phyloP scores from a whole-genome alignment of 1,284 basidiomycete genomes.

The Trichosporon sp. region DNA sequence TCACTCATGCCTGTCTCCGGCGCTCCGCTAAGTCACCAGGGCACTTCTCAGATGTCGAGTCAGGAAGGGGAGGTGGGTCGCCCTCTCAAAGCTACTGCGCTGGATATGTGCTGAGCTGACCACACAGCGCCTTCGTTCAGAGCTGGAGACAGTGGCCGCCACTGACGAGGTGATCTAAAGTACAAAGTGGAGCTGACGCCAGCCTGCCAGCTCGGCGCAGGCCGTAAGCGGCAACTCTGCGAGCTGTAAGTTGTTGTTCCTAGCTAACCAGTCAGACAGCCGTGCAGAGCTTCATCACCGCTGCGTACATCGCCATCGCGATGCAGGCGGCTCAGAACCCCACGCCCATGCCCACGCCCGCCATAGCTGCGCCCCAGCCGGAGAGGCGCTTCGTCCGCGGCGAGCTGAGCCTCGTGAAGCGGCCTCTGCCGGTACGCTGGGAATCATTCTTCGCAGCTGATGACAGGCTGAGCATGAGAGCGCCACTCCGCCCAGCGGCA shows the following conservation, averaged over 20 bases:
- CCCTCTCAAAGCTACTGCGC: no score
- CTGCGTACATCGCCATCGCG: no score
- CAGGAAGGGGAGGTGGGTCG: no score
- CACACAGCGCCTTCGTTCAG: neutral
- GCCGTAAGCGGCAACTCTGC: no score
- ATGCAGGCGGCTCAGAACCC: neutral
- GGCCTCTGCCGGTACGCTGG: neutral
- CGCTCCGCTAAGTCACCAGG: no score
- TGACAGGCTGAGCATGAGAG: neutral
- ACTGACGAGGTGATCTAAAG: neutral
- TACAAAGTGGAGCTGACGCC: neutral
- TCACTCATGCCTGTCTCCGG: no score
- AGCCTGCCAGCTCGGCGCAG: neutral
- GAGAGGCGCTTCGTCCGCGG: neutral
- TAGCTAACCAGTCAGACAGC: neutral
- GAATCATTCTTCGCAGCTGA: neutral
- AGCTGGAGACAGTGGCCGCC: neutral
- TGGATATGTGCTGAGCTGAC: neutral
- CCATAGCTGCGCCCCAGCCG: no score
- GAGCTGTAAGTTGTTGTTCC: neutral
- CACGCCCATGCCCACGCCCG: no score
- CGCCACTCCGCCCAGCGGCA: neutral
- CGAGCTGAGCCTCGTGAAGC: neutral
- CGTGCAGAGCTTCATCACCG: neutral
- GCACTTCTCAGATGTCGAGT: neutral